Base-by-base conservation (phyloP, 2,329 filamentous ascomycete genomes). In the Blastomyces gilchristii region DNA sequence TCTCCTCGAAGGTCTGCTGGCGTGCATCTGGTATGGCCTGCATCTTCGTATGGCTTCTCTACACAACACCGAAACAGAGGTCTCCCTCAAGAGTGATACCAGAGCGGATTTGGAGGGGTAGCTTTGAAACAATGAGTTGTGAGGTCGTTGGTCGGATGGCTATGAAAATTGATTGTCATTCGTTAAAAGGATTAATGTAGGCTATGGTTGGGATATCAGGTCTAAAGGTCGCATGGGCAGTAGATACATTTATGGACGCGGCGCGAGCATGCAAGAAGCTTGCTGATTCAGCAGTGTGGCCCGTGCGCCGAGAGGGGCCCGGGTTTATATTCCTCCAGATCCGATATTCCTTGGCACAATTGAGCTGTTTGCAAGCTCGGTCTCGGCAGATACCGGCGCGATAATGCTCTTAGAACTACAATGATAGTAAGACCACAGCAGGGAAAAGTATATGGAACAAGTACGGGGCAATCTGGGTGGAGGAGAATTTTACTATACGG, bases 1-100 rank as follows among this genome's bases (percentile, higher is more conserved):
- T 96, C 83, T 99, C 94, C 79, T 99, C 94, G 74, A 97, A 97
- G 73, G 89, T 94, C 81, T 99, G 94, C 78, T 90, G 86, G 71
- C 92, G 89, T 69, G 89, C 79, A 68, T 86, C 83, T 57, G 85
- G 84, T 70, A 87, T 80, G 64, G 83, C 82, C 75, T 86, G 83
- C 84, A 87, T 87, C 18, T 50, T 54, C 9, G 59, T 43, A 59
- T 49, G 43, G 58, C 16, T 57, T 9, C 68, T 34, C 68, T 67
- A 22, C 8, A 37, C 3, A 28, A 5, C 41, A 25, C 22, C 52
- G n/a, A 41, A 34, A 41, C 34, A 34, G 14, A 41, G 9, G n/a
- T 3, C 34, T 57, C 53, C 12, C n/a, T 43, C 37, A 57, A 12
- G n/a, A 57, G 34, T n/a, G 37, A 41, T 28, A 43, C 12, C 54